Base-by-base conservation (phyloP, 345 rosid genomes). In the Orychophragmus violaceus region DNA sequence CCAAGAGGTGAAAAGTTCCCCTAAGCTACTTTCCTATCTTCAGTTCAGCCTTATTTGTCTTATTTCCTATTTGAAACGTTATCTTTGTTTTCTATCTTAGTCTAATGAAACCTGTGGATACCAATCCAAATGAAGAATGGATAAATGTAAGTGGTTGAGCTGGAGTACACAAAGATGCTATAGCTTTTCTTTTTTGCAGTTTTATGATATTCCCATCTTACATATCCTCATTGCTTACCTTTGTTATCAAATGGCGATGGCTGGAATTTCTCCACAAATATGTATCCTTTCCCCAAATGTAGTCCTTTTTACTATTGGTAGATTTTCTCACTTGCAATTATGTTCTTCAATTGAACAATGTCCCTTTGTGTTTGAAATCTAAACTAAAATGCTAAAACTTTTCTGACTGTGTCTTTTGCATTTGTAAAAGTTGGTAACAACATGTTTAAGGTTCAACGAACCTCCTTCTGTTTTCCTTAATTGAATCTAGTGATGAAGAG, bases 71-170 rank as follows among this genome's bases (percentile, higher is more conserved):
- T 57, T 67, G 42, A 74, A 70, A 17, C 24, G 60, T 72, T 42
- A 28, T 51, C 36, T 70, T 67, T 27, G 32, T 70, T 77, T 57
- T 27, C 8, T 60, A 76, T 70, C 66, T 58, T 87, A 94, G 99
- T 77, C 83, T 76, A 22, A 77, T 90, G 90, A 93, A 85, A 81
- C 88, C 96, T 59, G 82, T 90, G 83, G 92, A 93, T 60, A 78
- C 85, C 81, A 90, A 81, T 75, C 96, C 99, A 71, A 87, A 83
- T 82, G 92, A 93, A 54, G 96, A 93, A 75, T 93, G 99, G 99
- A 70, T 83, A 62, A 90, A 88, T 84, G 97, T 94, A 88, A 86
- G 98, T 29, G 44, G 64, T 35, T 71, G 56, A 22, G 13, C 39
- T 49, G 21, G 59, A 18, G 22, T 28, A 61, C 6, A 3, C 68